Evolutionary conservation across 805 yeast genomes (phyloP), one percentile per base, ranked within the genome.

Genomic region (Yamadazyma paraphyllophila): DNA sequence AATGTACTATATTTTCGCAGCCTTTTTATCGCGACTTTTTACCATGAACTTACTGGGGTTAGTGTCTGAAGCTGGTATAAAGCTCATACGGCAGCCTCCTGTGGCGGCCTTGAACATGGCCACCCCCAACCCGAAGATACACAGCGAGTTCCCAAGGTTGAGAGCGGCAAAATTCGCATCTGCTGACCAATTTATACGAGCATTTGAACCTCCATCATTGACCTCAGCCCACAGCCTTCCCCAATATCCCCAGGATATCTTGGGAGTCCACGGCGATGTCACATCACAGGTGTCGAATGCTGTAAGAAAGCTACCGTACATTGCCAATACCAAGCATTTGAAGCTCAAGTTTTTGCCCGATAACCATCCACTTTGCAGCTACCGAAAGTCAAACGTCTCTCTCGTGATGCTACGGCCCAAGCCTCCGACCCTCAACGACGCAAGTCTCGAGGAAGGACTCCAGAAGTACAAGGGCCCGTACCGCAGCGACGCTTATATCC

Each of bases 311-410:
- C 62, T 32, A 11, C 54, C 43, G 34, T 39, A 20, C 56, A 51
- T 51, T 7, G 24, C 25, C 41, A 48, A 24, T 2, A 36, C 31
- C 5, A 13, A 15, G 34, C 66, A 55, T 50, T 55, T 70, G 48
- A 41, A 44, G 10, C 41, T 67, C 4, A 58, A 52, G 42, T 70
- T 65, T 45, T 54, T 62, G 10, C 74, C 74, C 4, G 48, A 46
- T 4, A 36, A 39, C 35, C 73, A 68, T 51, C 51, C 51, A 36
- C 36, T 66, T 5, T 51, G 64, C 11, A n/a, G 39, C 35, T 57
- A 55, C 35, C 57, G 75, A 33, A 71, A 71, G 49, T 69, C 75
- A 9, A 67, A 62, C 42, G 54, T 71, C 30, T 69, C 76, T 10
- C 62, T 63, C 42, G 62, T 63, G 2, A 64, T 65, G 51, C 58